A percentile compares a stretch with the other conserved stretches of the same genome.
Evolutionary conservation across 2,329 filamentous ascomycete genomes (phyloP).

Genomic region (Laburnicola sp.): DNA sequence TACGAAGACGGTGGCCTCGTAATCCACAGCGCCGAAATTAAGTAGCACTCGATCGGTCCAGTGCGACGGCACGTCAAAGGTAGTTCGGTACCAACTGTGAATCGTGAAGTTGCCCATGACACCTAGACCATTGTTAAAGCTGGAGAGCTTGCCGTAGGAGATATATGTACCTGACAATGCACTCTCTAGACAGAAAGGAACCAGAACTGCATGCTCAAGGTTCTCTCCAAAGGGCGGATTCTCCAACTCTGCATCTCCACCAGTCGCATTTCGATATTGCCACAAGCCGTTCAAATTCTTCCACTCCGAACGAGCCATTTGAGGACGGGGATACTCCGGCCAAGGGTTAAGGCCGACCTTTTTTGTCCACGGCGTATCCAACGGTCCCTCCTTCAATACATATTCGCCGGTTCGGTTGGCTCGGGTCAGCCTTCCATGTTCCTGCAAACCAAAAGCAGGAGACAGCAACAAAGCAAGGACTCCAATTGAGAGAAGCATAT

Average conservation of each 20-base stretch:
- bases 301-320: constrained; percentile 58
- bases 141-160: neutral
- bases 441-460: constrained; percentile 3
- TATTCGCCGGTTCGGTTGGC: constrained; percentile 25
- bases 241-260: constrained; percentile 46
- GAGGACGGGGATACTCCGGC: constrained; percentile 62
- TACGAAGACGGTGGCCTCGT: constrained; percentile 61
- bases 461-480: constrained; percentile 19
- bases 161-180: constrained; percentile 51
- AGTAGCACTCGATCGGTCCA: constrained; percentile 55
- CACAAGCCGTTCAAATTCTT: constrained; percentile 62
- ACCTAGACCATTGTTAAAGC: constrained; percentile 47
- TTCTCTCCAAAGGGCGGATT: constrained; percentile 51
- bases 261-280: constrained; percentile 54
- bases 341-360: constrained; percentile 58
- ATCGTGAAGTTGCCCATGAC: constrained; percentile 45
- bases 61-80: constrained; percentile 53
- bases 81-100: constrained; percentile 55
- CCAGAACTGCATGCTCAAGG: constrained; percentile 51
- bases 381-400: constrained; percentile 29
- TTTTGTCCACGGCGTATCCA: constrained; percentile 55
- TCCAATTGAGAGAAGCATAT: constrained; percentile 23
- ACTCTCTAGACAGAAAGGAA: constrained; percentile 60
- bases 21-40: constrained; percentile 64
- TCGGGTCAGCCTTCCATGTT: constrained; percentile 29